These are phyloP conservation scores for Thalassiosira livingstoniorum DNA, from an alignment of 352 stramenopile genomes.

Conservation along the genomic window DNA sequence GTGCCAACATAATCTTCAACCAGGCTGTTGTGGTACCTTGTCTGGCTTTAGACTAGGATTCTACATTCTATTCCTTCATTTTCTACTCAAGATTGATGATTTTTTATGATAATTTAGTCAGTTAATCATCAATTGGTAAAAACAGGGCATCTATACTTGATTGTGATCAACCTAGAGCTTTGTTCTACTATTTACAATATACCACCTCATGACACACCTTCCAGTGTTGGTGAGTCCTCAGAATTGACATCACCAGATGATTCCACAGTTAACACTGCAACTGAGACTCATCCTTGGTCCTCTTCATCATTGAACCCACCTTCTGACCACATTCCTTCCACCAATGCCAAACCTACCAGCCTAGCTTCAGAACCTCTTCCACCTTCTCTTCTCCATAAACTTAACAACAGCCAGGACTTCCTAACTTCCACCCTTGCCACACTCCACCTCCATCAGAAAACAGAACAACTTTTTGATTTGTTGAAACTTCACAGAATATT, in stretches of 20 bases:
- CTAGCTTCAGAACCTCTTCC: background rate
- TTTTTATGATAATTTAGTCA: slow-evolving; percentile 1
- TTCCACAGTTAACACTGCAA: too few relatives aligned
- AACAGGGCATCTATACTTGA: background rate
- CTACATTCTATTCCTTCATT: slow-evolving; percentile 25
- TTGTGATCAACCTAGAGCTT: background rate
- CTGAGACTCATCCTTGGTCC: too few relatives aligned
- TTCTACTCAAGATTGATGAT: slow-evolving; percentile 20
- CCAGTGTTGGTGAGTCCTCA: too few relatives aligned
- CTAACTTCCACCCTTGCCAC: background rate
- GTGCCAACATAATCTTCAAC: background rate
- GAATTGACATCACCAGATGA: too few relatives aligned
- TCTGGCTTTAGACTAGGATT: background rate
- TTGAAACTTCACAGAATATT: background rate
- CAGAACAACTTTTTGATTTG: background rate
- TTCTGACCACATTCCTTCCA: too few relatives aligned
- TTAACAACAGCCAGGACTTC: background rate
- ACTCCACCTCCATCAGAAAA: background rate
- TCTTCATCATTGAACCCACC: too few relatives aligned
- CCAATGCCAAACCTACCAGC: too few relatives aligned
- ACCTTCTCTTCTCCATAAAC: background rate
- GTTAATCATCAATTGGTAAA: slow-evolving; percentile 17
- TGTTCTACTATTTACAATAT: background rate
- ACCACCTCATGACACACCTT: background rate
- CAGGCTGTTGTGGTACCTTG: slow-evolving; percentile 23